phyloP scores from a whole-genome alignment of 2,329 filamentous ascomycete genomes.

The Botryotinia globosa region DNA sequence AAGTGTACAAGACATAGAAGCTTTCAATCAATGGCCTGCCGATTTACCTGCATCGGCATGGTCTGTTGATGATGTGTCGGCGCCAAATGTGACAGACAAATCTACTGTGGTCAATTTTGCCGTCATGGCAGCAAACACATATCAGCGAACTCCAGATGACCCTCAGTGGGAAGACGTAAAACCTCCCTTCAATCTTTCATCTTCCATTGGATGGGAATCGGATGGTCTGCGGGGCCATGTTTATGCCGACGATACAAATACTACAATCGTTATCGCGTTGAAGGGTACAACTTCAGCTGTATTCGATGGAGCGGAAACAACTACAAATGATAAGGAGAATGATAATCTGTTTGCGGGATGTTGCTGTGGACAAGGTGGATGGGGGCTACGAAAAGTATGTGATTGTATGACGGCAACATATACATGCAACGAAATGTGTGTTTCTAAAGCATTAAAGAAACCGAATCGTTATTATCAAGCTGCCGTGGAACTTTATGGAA shows the following conservation, averaged over 20 bases:
- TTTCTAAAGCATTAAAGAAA: conserved; percentile 66
- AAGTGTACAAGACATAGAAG: conserved; percentile 18
- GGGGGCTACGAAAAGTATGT: conserved; percentile 84
- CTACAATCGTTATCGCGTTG: conserved; percentile 81
- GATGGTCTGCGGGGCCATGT: conserved; percentile 89
- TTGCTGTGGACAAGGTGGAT: conserved; percentile 88
- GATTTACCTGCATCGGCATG: conserved; percentile 14
- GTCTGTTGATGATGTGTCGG: conserved; percentile 47
- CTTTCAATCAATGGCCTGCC: conserved; percentile 10
- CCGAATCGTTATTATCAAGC: conserved; percentile 90
- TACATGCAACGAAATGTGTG: conserved; percentile 85
- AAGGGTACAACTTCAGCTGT: conserved; percentile 87
- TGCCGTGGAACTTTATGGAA: conserved; percentile 82
- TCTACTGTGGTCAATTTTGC: conserved; percentile 78
- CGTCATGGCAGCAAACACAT: conserved; percentile 82
- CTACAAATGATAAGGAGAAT: conserved; percentile 92
- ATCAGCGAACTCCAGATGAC: conserved; percentile 66
- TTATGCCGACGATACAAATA: conserved; percentile 79
- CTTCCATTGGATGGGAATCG: conserved; percentile 84
- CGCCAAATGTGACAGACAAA: conserved; percentile 80
- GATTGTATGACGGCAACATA: conserved; percentile 77
- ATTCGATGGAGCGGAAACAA: conserved; percentile 92
- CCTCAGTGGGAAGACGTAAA: conserved; percentile 80
- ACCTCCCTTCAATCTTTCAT: conserved; percentile 63
- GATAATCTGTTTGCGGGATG: conserved; percentile 97